These are phyloP conservation scores for Aspergillus uvarum DNA, from an alignment of 2,329 filamentous ascomycete genomes.

Conservation along the genomic window DNA sequence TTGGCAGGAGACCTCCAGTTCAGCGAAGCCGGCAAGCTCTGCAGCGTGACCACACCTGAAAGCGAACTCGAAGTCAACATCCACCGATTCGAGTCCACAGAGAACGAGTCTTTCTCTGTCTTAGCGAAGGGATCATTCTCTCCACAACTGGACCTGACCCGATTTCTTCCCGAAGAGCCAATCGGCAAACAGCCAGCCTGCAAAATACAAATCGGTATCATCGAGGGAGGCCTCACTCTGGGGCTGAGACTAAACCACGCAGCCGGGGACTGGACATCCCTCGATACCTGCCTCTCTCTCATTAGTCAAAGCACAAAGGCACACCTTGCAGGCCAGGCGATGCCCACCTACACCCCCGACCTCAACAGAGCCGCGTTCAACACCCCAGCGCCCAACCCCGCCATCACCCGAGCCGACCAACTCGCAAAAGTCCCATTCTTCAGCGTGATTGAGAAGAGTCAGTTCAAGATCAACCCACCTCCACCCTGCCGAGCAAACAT, in stretches of 20 bases:
- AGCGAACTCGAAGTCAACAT: constrained; percentile 10
- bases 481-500: constrained; percentile 14
- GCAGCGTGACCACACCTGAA: constrained; percentile 11
- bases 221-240: constrained; percentile 23
- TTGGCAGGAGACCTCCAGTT: constrained; percentile 21
- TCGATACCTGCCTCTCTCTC: constrained; percentile 23
- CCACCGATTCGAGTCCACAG: constrained; percentile 8
- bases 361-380: constrained; percentile 24
- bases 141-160: constrained; percentile 11
- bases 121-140: constrained; percentile 14
- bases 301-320: constrained; percentile 23
- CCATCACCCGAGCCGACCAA: constrained; percentile 9
- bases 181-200: constrained; percentile 15
- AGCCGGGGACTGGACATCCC: constrained; percentile 26
- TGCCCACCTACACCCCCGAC: constrained; percentile 19
- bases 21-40: constrained; percentile 16
- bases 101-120: constrained; percentile 15
- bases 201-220: constrained; percentile 22
- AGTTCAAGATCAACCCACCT: constrained; percentile 10
- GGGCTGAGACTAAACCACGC: constrained; percentile 21
- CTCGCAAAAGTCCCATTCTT: constrained; percentile 16
- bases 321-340: constrained; percentile 13
- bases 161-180: constrained; percentile 15
- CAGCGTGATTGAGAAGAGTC: constrained; percentile 16
- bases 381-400: background rate